These are phyloP conservation scores for Castanea sativa DNA, from an alignment of 306 rosid species.

Conservation along the genomic window DNA sequence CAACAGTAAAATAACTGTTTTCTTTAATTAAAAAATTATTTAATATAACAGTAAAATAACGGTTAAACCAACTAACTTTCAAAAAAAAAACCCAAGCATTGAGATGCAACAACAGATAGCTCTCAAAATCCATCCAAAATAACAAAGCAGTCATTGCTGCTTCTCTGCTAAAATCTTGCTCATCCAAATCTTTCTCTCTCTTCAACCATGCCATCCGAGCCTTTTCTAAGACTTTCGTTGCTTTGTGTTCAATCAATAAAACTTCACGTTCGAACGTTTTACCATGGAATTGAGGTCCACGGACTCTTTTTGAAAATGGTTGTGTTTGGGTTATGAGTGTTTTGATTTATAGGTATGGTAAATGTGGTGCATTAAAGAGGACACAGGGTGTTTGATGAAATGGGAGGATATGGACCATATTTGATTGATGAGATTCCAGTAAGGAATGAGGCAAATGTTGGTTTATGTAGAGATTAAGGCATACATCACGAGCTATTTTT, in stretches of 20 bases:
- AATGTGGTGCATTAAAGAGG: conserved; percentile 1
- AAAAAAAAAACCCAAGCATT: not conserved
- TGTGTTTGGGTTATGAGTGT: conserved; percentile 15
- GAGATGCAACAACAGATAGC: not conserved
- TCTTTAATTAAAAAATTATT: no score
- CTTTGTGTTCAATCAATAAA: not conserved
- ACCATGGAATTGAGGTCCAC: conserved; percentile 13
- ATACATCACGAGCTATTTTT: conserved; percentile 16
- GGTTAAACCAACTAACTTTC: not conserved
- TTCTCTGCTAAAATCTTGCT: conserved; percentile 21
- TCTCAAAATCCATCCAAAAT: conserved; percentile 10
- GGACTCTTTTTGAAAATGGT: conserved; percentile 14
- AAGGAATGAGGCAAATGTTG: conserved; percentile 15
- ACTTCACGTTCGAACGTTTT: conserved; percentile 9
- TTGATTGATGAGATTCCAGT: conserved; percentile 12
- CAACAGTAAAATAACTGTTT: not conserved
- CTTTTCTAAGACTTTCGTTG: not conserved
- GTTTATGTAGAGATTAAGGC: conserved; percentile 17
- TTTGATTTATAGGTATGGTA: conserved; percentile 27
- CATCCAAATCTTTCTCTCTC: conserved; percentile 13
- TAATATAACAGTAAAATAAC: no score
- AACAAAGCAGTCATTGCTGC: conserved; percentile 20
- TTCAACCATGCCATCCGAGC: conserved; percentile 1
- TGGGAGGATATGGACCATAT: conserved; percentile 24
- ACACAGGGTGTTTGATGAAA: conserved; percentile 21